Percentiles rank a stretch among this genome's conserved stretches.
These are phyloP conservation scores for Lophium mytilinum DNA, from an alignment of 495 filamentous ascomycete species.

Conservation along the genomic window DNA sequence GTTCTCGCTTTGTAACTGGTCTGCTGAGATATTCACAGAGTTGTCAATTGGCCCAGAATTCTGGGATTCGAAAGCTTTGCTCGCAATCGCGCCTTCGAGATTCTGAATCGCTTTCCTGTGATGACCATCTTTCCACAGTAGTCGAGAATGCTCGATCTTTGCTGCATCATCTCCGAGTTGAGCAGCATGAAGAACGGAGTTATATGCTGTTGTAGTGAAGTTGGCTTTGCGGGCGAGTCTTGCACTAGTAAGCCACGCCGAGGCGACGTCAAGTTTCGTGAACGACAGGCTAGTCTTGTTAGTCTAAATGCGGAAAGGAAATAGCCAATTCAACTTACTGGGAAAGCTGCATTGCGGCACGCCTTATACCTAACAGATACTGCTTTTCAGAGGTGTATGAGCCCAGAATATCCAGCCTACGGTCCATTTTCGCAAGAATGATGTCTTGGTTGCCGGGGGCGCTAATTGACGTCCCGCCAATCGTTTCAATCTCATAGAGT, in stretches of 20 bases:
- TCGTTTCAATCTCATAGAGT: constrained; percentile 76
- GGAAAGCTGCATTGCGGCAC: constrained; percentile 75
- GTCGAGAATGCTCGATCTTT: constrained; percentile 82
- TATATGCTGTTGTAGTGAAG: constrained; percentile 77
- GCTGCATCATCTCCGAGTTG: constrained; percentile 75
- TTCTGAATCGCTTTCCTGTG: constrained; percentile 92
- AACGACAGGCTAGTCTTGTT: constrained; percentile 35
- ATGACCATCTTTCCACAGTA: constrained; percentile 92
- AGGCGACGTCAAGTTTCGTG: constrained; percentile 62
- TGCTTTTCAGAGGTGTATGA: constrained; percentile 87
- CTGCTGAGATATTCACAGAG: constrained; percentile 33
- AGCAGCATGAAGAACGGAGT: constrained; percentile 83
- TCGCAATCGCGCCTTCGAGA: constrained; percentile 72
- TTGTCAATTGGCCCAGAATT: constrained; percentile 37
- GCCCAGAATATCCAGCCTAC: constrained; percentile 75
- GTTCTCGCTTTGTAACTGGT: constrained; percentile 40
- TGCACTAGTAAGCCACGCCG: constrained; percentile 79
- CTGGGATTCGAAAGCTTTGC: constrained; percentile 54
- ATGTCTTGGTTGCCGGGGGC: constrained; percentile 36
- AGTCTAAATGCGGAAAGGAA: constrained; percentile 6
- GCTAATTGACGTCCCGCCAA: constrained; percentile 46
- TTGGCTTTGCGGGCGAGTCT: constrained; percentile 77
- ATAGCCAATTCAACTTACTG: constrained; percentile 38
- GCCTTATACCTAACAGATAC: constrained; percentile 78
- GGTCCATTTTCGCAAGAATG: constrained; percentile 54